Percentiles rank a stretch among this genome's conserved stretches.
These are phyloP conservation scores for Cornus suecica DNA, from an alignment of 148 eudicot species.

Conservation along the genomic window DNA sequence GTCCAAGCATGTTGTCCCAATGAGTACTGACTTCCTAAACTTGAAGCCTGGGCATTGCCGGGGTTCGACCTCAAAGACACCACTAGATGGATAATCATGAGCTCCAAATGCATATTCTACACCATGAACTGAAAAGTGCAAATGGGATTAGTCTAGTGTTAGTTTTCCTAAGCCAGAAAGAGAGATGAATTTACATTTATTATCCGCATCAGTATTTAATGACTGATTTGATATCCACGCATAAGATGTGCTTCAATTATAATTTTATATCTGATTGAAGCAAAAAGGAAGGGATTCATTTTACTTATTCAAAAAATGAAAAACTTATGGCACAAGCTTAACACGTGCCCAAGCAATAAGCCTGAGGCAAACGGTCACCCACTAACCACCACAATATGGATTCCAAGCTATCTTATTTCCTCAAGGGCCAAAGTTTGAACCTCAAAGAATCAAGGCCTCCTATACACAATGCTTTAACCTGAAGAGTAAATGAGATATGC, in stretches of 20 bases:
- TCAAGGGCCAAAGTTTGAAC: not conserved
- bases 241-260: not conserved
- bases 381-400: not conserved
- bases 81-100: constrained; percentile 82
- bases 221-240: not conserved
- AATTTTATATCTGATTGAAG: not conserved
- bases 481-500: not conserved
- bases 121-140: constrained; percentile 64
- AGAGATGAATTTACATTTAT: not conserved
- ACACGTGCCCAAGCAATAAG: not conserved
- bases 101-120: constrained; percentile 97
- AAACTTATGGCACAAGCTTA: not conserved
- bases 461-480: not conserved
- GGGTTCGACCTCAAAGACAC: constrained; percentile 91
- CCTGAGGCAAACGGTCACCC: not conserved
- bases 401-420: not conserved
- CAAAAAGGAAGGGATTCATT: not conserved
- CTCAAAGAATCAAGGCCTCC: not conserved
- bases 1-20: constrained; percentile 71
- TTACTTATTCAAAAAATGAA: not conserved
- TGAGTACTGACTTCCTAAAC: constrained; percentile 70
- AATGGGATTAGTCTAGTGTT: not conserved
- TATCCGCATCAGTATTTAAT: constrained; percentile 1
- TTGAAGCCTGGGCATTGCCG: constrained; percentile 88
- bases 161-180: not conserved